Evolutionary conservation across 345 rosid genomes (phyloP), one percentile per base, ranked within the genome.

Genomic region (Trapa bicornis): DNA sequence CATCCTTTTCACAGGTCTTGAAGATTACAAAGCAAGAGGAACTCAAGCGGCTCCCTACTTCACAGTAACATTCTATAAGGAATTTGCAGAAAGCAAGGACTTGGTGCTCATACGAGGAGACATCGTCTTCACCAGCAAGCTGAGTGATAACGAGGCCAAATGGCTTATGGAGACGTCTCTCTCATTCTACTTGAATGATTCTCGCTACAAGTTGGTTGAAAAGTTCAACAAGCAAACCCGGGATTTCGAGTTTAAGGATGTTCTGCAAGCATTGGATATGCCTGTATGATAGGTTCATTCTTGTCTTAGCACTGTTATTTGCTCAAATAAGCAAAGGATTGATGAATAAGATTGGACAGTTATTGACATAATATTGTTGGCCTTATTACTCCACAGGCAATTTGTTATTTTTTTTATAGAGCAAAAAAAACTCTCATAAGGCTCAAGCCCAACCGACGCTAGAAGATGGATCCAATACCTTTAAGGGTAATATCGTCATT

Each of bases 1-100:
- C 82, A 83, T 93, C 58, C 67, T 88, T 74, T 87, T 90, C 78
- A 93, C 97, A 2, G 91, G 98, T 74, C 96, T 91, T 15, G 99
- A 94, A 83, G 98, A 93, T 82, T 93, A 93, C 86, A 93, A 87
- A 80, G 94, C 95, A 48, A 86, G 92, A 75, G 97, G 99, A 79
- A 86, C 97, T 73, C 97, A 94, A 80, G 95, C 96, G 2, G 65
- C 99, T 71, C 99, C 95, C 4, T 91, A 91, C 80, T 74, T 84
- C 65, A 86, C 92, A 0, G 76, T 72, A 37, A 42, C 88, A 0
- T 94, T 80, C 71, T 94, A 90, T 85, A 86, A 87, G 2, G 96
- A 94, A 52, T 86, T 94, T 37, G 78, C 85, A 32, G 96, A 91
- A 68, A 91, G 80, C 68, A 94, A 87, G 75, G 95, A 82, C 75